Percentiles rank a stretch among this genome's conserved stretches.
Evolutionary conservation across 2,329 filamentous ascomycete species (phyloP).

Genomic region (Beauveria rudraprayagi): DNA sequence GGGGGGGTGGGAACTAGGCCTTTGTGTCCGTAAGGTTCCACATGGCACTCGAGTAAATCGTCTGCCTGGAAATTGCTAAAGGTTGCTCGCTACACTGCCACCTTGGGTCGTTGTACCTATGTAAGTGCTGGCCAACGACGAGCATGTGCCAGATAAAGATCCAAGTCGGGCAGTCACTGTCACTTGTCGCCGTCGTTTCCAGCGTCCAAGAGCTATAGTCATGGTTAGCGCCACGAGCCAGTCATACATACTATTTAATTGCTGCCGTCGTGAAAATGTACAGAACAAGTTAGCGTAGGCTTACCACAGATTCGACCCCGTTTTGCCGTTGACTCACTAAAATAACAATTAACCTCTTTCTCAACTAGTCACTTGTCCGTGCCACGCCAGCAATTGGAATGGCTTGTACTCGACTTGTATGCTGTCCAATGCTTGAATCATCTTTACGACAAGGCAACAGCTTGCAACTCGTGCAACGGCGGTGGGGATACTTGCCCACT

Average conservation of each 20-base stretch:
- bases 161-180: neutral
- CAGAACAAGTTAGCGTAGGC: neutral
- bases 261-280: neutral
- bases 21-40: no score
- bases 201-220: neutral
- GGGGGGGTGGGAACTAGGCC: no score
- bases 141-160: no score
- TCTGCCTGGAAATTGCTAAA: no score
- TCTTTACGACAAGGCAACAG: no score
- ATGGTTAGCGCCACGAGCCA: neutral
- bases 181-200: no score
- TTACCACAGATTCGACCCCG: neutral
- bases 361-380: neutral
- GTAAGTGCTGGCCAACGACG: neutral
- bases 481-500: neutral
- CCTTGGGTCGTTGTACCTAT: neutral
- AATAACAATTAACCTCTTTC: neutral
- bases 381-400: no score
- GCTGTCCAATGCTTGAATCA: no score
- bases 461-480: neutral
- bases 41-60: no score
- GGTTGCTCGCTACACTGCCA: neutral
- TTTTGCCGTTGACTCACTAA: neutral
- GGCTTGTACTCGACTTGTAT: no score
- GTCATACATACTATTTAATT: neutral